Evolutionary conservation across 1,284 basidiomycete species (phyloP).

Genomic region (Puccinia triticina): DNA sequence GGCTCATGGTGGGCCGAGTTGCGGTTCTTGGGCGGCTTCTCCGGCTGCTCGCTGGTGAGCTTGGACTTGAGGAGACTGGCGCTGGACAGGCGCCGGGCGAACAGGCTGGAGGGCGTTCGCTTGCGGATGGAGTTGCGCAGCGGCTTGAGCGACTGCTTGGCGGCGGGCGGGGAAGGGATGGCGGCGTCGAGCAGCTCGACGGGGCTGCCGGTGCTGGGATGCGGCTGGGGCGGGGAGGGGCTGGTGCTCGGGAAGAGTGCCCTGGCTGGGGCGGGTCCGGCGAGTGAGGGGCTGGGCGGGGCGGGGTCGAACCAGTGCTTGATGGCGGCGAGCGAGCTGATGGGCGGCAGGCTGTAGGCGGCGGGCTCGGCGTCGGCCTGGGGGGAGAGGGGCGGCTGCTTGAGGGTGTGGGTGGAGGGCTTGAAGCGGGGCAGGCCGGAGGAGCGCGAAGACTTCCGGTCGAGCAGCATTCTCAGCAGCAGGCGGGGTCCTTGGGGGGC

Average conservation of each 20-base stretch:
- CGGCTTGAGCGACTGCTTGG: background rate
- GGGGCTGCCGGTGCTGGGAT: background rate
- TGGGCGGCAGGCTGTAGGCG: background rate
- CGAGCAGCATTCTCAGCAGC: no score
- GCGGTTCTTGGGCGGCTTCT: background rate
- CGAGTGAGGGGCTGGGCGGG: background rate
- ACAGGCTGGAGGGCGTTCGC: background rate
- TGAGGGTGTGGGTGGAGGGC: background rate
- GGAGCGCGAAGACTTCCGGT: background rate
- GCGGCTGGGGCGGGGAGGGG: background rate
- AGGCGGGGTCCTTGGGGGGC: no score
- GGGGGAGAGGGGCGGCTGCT: background rate
- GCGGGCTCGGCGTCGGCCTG: background rate
- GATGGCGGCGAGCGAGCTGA: background rate
- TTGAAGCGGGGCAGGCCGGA: slow-evolving; percentile 2
- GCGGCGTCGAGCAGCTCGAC: background rate
- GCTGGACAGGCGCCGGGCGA: background rate
- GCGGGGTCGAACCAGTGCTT: background rate
- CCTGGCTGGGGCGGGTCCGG: background rate
- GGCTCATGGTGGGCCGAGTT: background rate
- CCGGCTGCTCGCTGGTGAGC: background rate
- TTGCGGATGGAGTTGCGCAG: background rate
- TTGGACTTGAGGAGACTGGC: background rate
- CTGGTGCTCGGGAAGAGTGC: background rate
- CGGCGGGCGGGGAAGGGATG: background rate